These are phyloP conservation scores for Scheffersomyces lignosus DNA, from an alignment of 805 yeast species.

Conservation along the genomic window DNA sequence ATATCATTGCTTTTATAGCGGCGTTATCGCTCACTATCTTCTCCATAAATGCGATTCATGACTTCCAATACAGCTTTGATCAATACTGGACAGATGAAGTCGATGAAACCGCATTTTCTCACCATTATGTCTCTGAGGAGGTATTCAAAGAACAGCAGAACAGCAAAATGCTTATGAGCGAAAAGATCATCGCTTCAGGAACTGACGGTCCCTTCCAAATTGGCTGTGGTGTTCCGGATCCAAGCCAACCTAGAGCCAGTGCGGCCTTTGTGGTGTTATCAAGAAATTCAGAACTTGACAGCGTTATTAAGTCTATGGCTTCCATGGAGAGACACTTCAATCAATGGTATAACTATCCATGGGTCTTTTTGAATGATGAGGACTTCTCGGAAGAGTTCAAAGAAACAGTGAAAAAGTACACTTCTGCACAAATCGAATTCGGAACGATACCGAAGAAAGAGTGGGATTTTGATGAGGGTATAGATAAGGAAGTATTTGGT, in stretches of 20 bases:
- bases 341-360: conserved; percentile 92
- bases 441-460: conserved; percentile 57
- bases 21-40: too few relatives aligned
- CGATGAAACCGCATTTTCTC: neutral
- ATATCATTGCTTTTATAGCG: too few relatives aligned
- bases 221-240: conserved; percentile 56
- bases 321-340: conserved; percentile 87
- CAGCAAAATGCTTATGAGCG: conserved; percentile 9
- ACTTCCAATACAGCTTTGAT: too few relatives aligned
- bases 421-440: conserved; percentile 67
- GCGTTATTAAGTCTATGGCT: conserved; percentile 70
- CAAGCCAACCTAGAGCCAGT: conserved; percentile 52
- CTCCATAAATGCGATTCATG: too few relatives aligned
- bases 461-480: conserved; percentile 64
- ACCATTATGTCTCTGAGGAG: neutral
- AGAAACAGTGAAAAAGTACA: conserved; percentile 46
- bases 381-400: conserved; percentile 69
- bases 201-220: conserved; percentile 46
- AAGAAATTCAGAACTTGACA: conserved; percentile 74
- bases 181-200: conserved; percentile 13
- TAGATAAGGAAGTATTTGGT: conserved; percentile 43
- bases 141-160: too few relatives aligned
- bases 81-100: neutral
- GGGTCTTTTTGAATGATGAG: conserved; percentile 84
- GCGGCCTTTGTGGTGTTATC: conserved; percentile 87